Conservation (phyloP, 148 eudicot species). For the Bassia scoparia region DNA sequence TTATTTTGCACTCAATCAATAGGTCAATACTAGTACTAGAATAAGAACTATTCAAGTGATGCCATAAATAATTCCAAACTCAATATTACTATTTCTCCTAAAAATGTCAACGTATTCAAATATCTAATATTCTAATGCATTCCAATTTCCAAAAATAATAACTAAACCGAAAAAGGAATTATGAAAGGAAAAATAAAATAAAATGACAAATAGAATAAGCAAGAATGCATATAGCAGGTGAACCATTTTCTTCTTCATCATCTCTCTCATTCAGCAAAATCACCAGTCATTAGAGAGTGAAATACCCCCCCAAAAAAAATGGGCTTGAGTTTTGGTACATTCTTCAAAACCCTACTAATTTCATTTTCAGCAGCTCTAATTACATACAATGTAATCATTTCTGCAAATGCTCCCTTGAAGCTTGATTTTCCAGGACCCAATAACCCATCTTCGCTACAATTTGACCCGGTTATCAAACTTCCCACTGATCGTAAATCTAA, state of each 20-base stretch:
- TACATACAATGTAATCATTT: conserved; percentile 81
- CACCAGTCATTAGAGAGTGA: neutral
- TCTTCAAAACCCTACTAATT: conserved; percentile 55
- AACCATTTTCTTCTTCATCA: too few relatives aligned
- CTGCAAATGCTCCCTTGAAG: conserved; percentile 67
- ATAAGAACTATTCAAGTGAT: too few relatives aligned
- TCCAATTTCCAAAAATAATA: too few relatives aligned
- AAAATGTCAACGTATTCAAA: too few relatives aligned
- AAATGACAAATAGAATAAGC: too few relatives aligned
- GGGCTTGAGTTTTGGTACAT: conserved; percentile 53
- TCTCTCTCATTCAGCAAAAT: neutral
- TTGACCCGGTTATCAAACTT: conserved; percentile 69
- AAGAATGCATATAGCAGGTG: neutral
- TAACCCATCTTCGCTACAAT: conserved; percentile 8
- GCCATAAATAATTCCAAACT: too few relatives aligned
- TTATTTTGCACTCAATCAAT: too few relatives aligned
- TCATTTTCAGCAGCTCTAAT: conserved; percentile 72
- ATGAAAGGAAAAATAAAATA: neutral
- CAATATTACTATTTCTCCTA: too few relatives aligned
- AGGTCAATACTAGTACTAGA: too few relatives aligned
- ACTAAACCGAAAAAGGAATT: too few relatives aligned
- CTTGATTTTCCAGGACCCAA: conserved; percentile 75
- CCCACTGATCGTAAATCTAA: conserved; percentile 42
- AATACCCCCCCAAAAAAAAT: conserved; percentile 17
- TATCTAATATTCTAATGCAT: too few relatives aligned